A percentile compares a stretch with the other conserved stretches of the same genome.
Conservation (phyloP, 2,329 filamentous ascomycete species). For the Escovopsis weberi region DNA sequence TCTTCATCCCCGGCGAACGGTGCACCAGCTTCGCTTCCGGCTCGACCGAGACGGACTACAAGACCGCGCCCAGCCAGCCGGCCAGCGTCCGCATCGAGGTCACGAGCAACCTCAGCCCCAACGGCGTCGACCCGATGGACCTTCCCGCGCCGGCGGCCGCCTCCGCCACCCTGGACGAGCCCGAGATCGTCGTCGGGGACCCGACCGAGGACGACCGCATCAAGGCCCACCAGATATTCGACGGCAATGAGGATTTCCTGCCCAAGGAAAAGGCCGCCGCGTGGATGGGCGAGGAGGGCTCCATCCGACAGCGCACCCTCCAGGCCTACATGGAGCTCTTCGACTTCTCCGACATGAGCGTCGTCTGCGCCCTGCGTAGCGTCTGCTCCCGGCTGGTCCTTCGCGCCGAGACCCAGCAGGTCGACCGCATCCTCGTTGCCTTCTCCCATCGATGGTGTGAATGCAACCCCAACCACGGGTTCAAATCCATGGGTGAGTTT, state of each 20-base stretch:
- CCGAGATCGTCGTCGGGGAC: slow-evolving; percentile 41
- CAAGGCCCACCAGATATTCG: slow-evolving; percentile 70
- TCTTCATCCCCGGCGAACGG: slow-evolving; percentile 26
- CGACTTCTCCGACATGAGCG: slow-evolving; percentile 69
- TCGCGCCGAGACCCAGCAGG: slow-evolving; percentile 88
- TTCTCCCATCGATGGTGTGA: slow-evolving; percentile 86
- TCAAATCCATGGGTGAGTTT: slow-evolving; percentile 65
- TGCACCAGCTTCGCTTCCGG: slow-evolving; percentile 20
- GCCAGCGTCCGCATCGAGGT: slow-evolving; percentile 32
- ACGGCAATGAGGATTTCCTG: slow-evolving; percentile 71
- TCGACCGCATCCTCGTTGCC: slow-evolving; percentile 82
- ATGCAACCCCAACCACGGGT: slow-evolving; percentile 85
- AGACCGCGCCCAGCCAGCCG: slow-evolving; percentile 26
- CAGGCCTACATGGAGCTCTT: slow-evolving; percentile 85
- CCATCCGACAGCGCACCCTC: slow-evolving; percentile 41
- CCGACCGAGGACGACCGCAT: slow-evolving; percentile 56
- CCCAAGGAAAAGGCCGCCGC: slow-evolving; percentile 67
- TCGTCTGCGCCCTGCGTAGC: slow-evolving; percentile 62
- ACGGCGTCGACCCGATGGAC: slow-evolving; percentile 17
- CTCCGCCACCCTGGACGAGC: slow-evolving; percentile 34
- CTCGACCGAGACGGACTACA: slow-evolving; percentile 25
- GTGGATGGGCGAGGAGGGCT: slow-evolving; percentile 70
- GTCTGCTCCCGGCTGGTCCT: slow-evolving; percentile 72
- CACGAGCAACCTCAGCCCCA: slow-evolving; percentile 24
- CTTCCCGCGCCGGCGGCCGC: slow-evolving; percentile 18